Evolutionary conservation across 2,329 filamentous ascomycete genomes (phyloP).

Genomic region (Cercospora canescens): DNA sequence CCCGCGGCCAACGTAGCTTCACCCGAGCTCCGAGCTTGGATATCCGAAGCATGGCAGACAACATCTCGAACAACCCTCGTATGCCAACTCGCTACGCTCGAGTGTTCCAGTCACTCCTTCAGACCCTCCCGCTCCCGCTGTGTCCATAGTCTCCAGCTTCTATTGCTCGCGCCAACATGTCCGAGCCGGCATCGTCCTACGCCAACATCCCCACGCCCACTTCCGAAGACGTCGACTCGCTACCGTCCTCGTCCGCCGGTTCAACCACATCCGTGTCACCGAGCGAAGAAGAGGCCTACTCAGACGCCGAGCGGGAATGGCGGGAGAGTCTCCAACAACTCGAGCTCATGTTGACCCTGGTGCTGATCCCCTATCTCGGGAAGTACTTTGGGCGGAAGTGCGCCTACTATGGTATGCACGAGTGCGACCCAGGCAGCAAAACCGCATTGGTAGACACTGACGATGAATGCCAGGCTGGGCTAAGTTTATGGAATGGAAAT

Average conservation of each 20-base stretch:
- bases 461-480: conserved; percentile 71
- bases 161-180: conserved; percentile 25
- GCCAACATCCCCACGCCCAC: conserved; percentile 49
- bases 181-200: conserved; percentile 50
- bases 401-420: conserved; percentile 84
- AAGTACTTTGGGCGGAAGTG: conserved; percentile 95
- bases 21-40: conserved; percentile 3
- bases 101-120: conserved; percentile 11
- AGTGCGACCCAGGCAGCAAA: conserved; percentile 19
- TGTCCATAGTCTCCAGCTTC: not conserved
- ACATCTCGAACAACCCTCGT: not conserved
- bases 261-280: conserved; percentile 50
- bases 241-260: conserved; percentile 53
- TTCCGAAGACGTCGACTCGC: conserved; percentile 49
- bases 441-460: conserved; percentile 22
- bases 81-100: not conserved
- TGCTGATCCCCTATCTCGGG: conserved; percentile 87
- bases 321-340: conserved; percentile 90
- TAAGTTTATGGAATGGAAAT: conserved; percentile 92
- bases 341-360: conserved; percentile 90
- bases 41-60: not conserved
- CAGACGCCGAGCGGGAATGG: conserved; percentile 94
- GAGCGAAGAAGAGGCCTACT: conserved; percentile 52
- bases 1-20: not conserved
- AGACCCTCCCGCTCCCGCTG: not conserved